Base-by-base conservation (phyloP, 352 stramenopile genomes). In the Phytopythium boreale region DNA sequence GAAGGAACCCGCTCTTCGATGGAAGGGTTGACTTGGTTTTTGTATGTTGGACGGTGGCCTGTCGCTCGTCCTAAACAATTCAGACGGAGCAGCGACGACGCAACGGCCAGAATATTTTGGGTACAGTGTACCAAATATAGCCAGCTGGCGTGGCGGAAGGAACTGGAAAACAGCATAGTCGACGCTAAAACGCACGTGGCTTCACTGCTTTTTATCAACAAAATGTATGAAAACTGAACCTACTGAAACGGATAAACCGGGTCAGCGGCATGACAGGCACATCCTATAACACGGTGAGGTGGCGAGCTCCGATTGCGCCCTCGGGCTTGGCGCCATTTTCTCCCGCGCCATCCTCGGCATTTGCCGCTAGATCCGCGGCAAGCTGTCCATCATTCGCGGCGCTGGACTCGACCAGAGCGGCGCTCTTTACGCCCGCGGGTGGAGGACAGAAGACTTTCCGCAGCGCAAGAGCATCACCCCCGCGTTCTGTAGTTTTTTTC, bases 21-120 rank as follows among this genome's bases (percentile, higher is more conserved):
- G 22, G 12, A 10, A 12, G n/a, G 44, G 1, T 47, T 50, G 46
- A 55, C 47, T 55, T 55, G 47, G 6, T 1, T 24, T 55, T 55
- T 55, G 47, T 55, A 55, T 55, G 14, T n/a, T 36, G 24, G 7
- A 31, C 7, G 24, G n/a, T 15, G 24, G 15, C 47, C 12, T 12
- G 47, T 36, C 47, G 24, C 24, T 55, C 47, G 47, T 56, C 41
- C 66, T 29, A 39, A 66, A 72, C 43, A 62, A 53, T 53, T 53
- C 46, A 19, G 46, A 20, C 4, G 17, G 19, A 20, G 10, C 5
- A 36, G 31, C 31, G 41, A 46, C 2, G 41, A 14, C 4, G 43
- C 17, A 49, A 49, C 43, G 7, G 20, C 43, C 17, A 26, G 19
- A 12, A 46, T n/a, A 24, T 2, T 24, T 49, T 49, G 8, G 47